Conservation (phyloP, 2,329 filamentous ascomycete genomes). For the Fusarium sambucinum region DNA sequence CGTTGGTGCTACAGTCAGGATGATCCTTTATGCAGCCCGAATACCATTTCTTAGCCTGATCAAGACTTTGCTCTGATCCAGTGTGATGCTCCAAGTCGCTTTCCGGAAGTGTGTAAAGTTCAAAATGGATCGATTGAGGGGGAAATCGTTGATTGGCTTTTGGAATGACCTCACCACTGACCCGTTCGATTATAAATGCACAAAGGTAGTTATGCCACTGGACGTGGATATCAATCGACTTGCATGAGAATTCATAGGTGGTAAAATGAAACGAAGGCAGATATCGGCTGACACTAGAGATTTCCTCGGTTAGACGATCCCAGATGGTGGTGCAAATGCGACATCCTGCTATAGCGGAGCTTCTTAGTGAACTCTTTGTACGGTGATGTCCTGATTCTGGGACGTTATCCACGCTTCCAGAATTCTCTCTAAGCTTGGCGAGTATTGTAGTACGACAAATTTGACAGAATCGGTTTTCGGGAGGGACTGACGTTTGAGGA, state of each 20-base stretch:
- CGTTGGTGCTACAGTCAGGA: not conserved
- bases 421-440: not conserved
- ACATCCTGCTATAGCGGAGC: not conserved
- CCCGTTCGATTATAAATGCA: not conserved
- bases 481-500: not conserved
- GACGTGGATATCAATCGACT: not conserved
- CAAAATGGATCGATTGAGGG: fast-evolving
- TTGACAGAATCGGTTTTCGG: not conserved
- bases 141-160: not conserved
- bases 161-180: not conserved
- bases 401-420: not conserved
- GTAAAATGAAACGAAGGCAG: not conserved
- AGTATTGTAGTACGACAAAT: not conserved
- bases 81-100: not conserved
- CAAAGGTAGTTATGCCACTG: not conserved
- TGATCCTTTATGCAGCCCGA: not conserved
- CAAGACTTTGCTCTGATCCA: not conserved
- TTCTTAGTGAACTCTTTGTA: not conserved
- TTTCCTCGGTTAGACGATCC: not conserved
- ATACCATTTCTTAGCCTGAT: not conserved
- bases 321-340: not conserved
- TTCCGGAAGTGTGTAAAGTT: not conserved
- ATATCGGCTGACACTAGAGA: not conserved
- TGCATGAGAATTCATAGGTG: not conserved
- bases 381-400: not conserved